Evolutionary conservation across 495 filamentous ascomycete species (phyloP), one percentile per base, ranked within the genome.

Genomic region (Xylaria acuta): DNA sequence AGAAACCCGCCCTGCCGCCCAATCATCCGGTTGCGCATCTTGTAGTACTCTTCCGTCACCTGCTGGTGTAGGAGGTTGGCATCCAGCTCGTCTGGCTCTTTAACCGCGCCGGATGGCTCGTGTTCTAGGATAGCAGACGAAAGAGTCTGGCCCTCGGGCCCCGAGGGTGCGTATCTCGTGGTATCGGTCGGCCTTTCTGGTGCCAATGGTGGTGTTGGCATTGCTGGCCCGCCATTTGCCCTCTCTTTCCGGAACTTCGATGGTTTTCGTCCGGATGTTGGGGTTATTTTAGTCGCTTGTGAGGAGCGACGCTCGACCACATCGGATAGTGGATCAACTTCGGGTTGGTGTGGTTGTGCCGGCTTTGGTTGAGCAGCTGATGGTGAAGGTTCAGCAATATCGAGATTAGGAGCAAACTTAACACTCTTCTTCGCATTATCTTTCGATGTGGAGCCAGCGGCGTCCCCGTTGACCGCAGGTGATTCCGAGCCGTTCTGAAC

Each of bases 41-140:
- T 88, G 79, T 95, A 89, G 78, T 95, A 97, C 77, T 97, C 92
- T 56, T 87, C 87, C 34, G 91, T 89, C 9, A 97, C 91, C 77
- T 97, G 90, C 70, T 93, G 89, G 53, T 92, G 87, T 51, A 95
- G 83, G 3, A 94, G 81, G 9, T 86, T 81, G 7, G 92, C 90
- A 70, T 98, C 92, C 47, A 96, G 81, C 54, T 94, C 92, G 63
- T 97, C 90, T 2, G 89, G 88, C 64, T 91, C 90, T 5, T 87
- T 83, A 1, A 84, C 74, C n/a, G 69, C 56, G 3, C 75, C 64
- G 8, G 80, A 73, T 5, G 79, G 69, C 38, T 81, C 78, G 56
- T 91, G 89, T 79, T 97, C 93, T 40, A 94, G 81, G 11, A 95
- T 80, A 0, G 80, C 85, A 36, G 84, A 79, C 18, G 90, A 86